Evolutionary conservation across 495 filamentous ascomycete species (phyloP).

Genomic region (Xylaria nigripes): DNA sequence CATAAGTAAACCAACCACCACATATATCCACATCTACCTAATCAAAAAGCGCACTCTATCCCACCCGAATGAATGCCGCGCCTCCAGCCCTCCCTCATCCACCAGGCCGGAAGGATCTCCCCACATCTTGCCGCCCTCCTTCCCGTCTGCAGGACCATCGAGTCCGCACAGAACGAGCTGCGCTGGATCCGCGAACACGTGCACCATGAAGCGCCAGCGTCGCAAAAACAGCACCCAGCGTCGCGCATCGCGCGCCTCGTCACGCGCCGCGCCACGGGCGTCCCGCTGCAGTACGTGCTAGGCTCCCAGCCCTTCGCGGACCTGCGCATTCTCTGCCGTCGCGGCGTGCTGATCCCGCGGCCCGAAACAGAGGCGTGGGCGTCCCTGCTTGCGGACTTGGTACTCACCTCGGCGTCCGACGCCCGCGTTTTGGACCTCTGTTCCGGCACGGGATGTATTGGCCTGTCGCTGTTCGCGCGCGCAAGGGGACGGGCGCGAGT

Average conservation of each 20-base stretch:
- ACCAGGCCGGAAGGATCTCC: constrained; percentile 46
- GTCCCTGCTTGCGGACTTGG: constrained; percentile 43
- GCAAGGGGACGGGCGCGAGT: constrained; percentile 6
- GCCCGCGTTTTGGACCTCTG: constrained; percentile 76
- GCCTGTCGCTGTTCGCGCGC: constrained; percentile 58
- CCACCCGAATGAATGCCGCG: constrained; percentile 62
- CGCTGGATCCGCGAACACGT: constrained; percentile 75
- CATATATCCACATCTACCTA: not conserved
- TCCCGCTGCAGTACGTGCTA: constrained; percentile 83
- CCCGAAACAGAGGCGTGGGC: constrained; percentile 68
- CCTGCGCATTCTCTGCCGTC: constrained; percentile 65
- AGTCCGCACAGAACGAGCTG: constrained; percentile 66
- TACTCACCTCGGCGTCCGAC: constrained; percentile 17
- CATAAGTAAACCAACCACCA: no score
- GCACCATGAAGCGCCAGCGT: not conserved
- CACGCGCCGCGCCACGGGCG: constrained; percentile 49
- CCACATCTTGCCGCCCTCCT: constrained; percentile 61
- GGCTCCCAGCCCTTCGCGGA: constrained; percentile 83
- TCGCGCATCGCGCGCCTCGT: not conserved
- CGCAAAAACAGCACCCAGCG: not conserved
- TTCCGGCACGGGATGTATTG: constrained; percentile 85
- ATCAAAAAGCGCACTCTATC: not conserved
- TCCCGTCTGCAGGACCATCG: constrained; percentile 56
- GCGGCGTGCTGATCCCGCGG: constrained; percentile 80
- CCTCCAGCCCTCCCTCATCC: constrained; percentile 51